Conservation (phyloP, 768 basidiomycete genomes). For the Tubosaeta sp. region DNA sequence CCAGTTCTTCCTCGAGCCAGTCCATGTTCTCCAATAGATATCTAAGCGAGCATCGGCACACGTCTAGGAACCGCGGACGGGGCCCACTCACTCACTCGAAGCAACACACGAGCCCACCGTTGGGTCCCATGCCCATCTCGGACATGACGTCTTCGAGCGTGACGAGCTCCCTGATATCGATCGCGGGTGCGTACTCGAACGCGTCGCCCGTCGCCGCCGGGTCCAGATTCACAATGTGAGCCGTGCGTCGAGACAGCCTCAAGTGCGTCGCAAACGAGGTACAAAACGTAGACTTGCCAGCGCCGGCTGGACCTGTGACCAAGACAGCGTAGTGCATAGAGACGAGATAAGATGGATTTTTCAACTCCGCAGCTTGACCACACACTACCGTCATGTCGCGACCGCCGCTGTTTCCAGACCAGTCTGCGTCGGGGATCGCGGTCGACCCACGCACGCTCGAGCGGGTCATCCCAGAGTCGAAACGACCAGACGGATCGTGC, state of each 20-base stretch:
- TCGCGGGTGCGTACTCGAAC: constrained; percentile 88
- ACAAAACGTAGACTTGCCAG: constrained; percentile 96
- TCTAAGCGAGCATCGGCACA: constrained; percentile 38
- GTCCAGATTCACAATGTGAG: constrained; percentile 95
- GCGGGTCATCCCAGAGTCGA: constrained; percentile 83
- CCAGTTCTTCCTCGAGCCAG: constrained; percentile 96
- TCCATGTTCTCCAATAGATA: constrained; percentile 97
- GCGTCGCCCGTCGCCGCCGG: constrained; percentile 84
- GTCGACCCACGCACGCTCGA: constrained; percentile 83
- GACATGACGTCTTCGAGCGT: constrained; percentile 94
- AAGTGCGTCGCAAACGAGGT: constrained; percentile 87
- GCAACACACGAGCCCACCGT: constrained; percentile 95
- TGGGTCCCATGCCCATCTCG: constrained; percentile 93
- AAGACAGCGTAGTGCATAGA: constrained; percentile 85
- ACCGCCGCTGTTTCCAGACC: constrained; percentile 70
- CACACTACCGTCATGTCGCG: constrained; percentile 51
- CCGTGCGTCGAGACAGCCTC: constrained; percentile 71
- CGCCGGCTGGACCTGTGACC: constrained; percentile 94
- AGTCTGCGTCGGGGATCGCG: constrained; percentile 73
- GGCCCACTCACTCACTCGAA: constrained; percentile 88
- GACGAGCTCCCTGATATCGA: constrained; percentile 93
- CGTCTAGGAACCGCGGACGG: not conserved
- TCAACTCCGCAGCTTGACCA: constrained; percentile 24
- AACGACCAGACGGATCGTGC: constrained; percentile 82
- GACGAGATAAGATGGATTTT: constrained; percentile 21